Conservation (phyloP, 2,329 filamentous ascomycete species). For the Hypoxylon rubiginosum region DNA sequence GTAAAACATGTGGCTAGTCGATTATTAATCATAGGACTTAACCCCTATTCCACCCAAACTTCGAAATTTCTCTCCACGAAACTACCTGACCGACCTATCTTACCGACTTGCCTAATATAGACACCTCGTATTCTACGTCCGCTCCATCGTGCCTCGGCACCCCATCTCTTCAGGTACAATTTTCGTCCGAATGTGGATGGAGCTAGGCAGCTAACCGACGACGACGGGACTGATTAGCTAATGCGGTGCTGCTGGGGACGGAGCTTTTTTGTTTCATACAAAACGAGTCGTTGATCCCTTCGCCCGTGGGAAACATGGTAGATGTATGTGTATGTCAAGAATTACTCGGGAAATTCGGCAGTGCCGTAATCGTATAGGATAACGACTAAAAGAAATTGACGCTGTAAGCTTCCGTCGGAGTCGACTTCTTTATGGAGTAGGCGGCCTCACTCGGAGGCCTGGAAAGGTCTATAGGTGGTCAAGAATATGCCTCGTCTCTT, state of each 20-base stretch:
- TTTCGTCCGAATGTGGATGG: not conserved
- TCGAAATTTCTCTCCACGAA: not conserved
- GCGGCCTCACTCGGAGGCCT: slow-evolving; percentile 5
- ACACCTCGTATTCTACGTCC: slow-evolving; percentile 3
- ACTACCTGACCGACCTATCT: not conserved
- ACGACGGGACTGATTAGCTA: not conserved
- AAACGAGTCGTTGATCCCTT: not conserved
- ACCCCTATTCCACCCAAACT: slow-evolving; percentile 17
- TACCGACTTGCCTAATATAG: slow-evolving; percentile 15
- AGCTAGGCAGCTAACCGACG: not conserved
- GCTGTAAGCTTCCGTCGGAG: slow-evolving; percentile 23
- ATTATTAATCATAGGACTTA: not conserved
- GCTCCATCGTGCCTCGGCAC: not conserved
- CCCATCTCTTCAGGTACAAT: not conserved
- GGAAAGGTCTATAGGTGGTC: slow-evolving; percentile 9
- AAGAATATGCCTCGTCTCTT: slow-evolving; percentile 15
- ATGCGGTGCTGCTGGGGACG: not conserved
- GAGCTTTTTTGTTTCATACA: no score
- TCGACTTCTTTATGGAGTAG: slow-evolving; percentile 12
- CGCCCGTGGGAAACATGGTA: not conserved
- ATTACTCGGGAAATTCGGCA: slow-evolving; percentile 21
- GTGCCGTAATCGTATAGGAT: not conserved
- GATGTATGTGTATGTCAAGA: slow-evolving; percentile 13
- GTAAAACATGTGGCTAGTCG: slow-evolving; percentile 2
- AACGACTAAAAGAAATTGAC: slow-evolving; percentile 7